Evolutionary conservation across 495 filamentous ascomycete genomes (phyloP), one percentile per base, ranked within the genome.

Genomic region (Penicillium pulvis): DNA sequence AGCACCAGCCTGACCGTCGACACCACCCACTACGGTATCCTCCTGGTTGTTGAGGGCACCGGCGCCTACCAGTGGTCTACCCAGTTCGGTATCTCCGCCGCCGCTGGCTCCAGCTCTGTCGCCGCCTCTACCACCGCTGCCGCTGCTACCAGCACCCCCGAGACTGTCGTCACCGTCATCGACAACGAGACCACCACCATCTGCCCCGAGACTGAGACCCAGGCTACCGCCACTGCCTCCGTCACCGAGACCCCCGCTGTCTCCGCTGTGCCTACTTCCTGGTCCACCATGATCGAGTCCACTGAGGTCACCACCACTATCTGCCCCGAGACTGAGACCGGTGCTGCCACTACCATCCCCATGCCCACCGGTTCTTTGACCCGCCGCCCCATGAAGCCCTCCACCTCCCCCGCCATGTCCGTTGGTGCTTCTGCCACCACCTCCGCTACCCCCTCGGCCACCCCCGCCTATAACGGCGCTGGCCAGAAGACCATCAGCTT

Each of bases 1-100:
- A 52, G 72, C 36, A 66, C 76, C 45, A 58, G 57, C 45, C 80
- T 90, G 35, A 71, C 74, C 56, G 61, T 71, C 51, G 80, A 82
- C 49, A 62, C 61, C 52, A 80, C 78, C 61, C 74, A 86, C 73
- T 90, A 90, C 73, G 87, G 86, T 57, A 74, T 90, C 56, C 78
- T 88, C 62, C 69, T 90, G 60, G 86, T 89, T 57, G 83, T 79
- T 39, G 84, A 87, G 67, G 73, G 69, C 10, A 83, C 77, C 57
- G 84, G 86, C 63, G 66, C 79, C 62, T 90, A 85, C 79, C 87
- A 90, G 70, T 90, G 83, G 74, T 82, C 81, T 24, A 84, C 83
- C 43, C 87, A 90, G 67, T 90, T 89, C 74, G 87, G 87, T 65
- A 76, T 90, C 71, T 70, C 71, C 59, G 53, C 61, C 61, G 66